Base-by-base conservation (phyloP, 73 alveolate genomes). In the Blepharisma japonicum region DNA sequence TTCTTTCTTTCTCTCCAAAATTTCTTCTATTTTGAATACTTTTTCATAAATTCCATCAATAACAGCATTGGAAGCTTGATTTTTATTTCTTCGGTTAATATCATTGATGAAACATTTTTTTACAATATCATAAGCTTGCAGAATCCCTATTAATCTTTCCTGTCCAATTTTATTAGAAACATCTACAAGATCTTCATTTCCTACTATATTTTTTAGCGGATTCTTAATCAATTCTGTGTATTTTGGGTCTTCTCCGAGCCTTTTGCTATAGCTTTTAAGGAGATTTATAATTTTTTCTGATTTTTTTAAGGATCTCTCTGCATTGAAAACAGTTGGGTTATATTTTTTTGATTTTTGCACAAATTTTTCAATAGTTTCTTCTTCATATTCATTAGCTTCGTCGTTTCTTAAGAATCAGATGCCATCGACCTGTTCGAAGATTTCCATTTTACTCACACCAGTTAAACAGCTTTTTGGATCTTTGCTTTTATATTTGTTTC, bases 71-170 rank as follows among this genome's bases (percentile, higher is more conserved):
- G 42, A 32, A 32, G 42, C 42, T 32, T 32, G 42, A 32, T 32
- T 32, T 32, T 32, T 32, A 32, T 32, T 32, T 32, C 42, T 32
- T 32, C 42, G 42, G 42, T 61, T 61, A 14, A 61, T 14, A 18
- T 20, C 18, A n/a, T 20, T 14, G 5, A 61, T 61, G 47, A 18
- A 61, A 5, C 11, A 25, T 5, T 61, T 61, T 18, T n/a, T 14
- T 18, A 61, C 74, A 2, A 61, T 39, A 14, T n/a, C 39, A 61
- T 61, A 61, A 20, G 74, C 74, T 25, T 61, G 74, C 74, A 61
- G 14, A 61, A 61, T 25, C 23, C 74, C 74, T 18, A 61, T 61
- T 2, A 61, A 39, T 25, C 74, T 14, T 61, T 61, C 74, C 14
- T 18, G 23, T 0, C 74, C 74, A 2, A 61, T 61, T 61, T 61